Percentiles rank a stretch among this genome's conserved stretches.
These are phyloP conservation scores for Bryoglossum gracile DNA, from an alignment of 495 filamentous ascomycete genomes.

Conservation along the genomic window DNA sequence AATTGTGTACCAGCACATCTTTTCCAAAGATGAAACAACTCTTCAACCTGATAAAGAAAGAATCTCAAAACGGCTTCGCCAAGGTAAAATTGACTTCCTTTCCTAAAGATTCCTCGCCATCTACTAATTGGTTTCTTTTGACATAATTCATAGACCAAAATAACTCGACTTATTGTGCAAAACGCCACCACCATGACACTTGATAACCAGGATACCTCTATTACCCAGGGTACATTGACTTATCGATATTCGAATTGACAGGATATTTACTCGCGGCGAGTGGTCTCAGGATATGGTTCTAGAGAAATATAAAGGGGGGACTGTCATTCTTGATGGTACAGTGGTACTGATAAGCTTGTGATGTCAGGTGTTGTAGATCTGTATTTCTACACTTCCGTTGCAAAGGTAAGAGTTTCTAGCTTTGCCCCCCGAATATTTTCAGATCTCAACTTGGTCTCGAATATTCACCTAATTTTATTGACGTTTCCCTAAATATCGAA, in stretches of 20 bases:
- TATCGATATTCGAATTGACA: conserved; percentile 8
- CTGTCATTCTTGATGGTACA: conserved; percentile 5
- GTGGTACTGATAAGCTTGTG: conserved; percentile 6
- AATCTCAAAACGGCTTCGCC: too few relatives aligned
- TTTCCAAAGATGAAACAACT: too few relatives aligned
- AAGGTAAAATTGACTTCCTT: too few relatives aligned
- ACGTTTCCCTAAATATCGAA: too few relatives aligned
- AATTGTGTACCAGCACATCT: too few relatives aligned
- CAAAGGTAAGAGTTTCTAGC: not conserved
- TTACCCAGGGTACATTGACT: conserved; percentile 5
- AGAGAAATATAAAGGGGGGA: conserved; percentile 3
- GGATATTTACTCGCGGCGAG: not conserved
- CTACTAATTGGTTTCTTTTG: too few relatives aligned
- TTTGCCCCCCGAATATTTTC: too few relatives aligned
- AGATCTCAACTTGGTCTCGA: too few relatives aligned
- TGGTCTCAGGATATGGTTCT: not conserved
- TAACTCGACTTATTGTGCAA: conserved; percentile 4
- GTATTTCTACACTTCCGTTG: conserved; percentile 11
- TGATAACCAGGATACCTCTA: conserved; percentile 2
- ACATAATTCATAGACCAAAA: not conserved
- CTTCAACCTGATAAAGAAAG: too few relatives aligned
- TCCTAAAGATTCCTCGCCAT: too few relatives aligned
- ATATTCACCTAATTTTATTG: too few relatives aligned
- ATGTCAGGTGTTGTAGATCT: conserved; percentile 7
- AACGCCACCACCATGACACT: conserved; percentile 3